Conservation (phyloP, 495 filamentous ascomycete genomes). For the Daldinia bambusicola region DNA sequence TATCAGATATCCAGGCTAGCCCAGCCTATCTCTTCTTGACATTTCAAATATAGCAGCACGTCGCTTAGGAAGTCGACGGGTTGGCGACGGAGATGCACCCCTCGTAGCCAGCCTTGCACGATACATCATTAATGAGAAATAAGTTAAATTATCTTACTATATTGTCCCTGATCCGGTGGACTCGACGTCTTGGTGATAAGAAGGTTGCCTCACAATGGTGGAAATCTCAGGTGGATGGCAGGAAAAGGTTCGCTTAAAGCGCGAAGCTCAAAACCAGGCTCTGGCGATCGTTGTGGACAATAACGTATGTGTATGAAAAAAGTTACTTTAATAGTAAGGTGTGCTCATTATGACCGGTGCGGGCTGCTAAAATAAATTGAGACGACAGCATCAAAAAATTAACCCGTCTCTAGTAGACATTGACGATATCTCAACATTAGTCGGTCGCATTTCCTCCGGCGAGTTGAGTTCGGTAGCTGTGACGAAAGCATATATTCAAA, state of each 20-base stretch:
- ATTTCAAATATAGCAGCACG: background rate
- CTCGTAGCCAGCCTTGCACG: background rate
- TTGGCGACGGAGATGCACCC: background rate
- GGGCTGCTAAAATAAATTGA: slow-evolving; percentile 22
- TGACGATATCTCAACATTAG: slow-evolving; percentile 50
- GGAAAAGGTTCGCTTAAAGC: slow-evolving; percentile 36
- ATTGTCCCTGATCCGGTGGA: background rate
- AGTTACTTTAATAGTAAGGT: background rate
- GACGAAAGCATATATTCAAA: slow-evolving; percentile 59
- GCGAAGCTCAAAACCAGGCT: slow-evolving; percentile 28
- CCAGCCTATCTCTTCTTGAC: background rate
- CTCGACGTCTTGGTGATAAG: background rate
- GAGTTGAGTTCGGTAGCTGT: slow-evolving; percentile 57
- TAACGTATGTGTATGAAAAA: slow-evolving; percentile 24
- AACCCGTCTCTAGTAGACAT: slow-evolving; percentile 55
- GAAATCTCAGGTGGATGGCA: slow-evolving; percentile 26
- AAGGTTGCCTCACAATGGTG: slow-evolving; percentile 23
- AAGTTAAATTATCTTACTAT: background rate
- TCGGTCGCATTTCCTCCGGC: slow-evolving; percentile 51
- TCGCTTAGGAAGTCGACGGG: background rate
- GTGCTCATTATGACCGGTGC: background rate
- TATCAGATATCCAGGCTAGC: background rate
- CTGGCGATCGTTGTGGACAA: slow-evolving; percentile 19
- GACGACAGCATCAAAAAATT: slow-evolving; percentile 21
- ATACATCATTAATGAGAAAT: slow-evolving; percentile 1